Evolutionary conservation across 208 protist species (phyloP), one percentile per base, ranked within the genome.

Genomic region (Trypanosoma scelopori): DNA sequence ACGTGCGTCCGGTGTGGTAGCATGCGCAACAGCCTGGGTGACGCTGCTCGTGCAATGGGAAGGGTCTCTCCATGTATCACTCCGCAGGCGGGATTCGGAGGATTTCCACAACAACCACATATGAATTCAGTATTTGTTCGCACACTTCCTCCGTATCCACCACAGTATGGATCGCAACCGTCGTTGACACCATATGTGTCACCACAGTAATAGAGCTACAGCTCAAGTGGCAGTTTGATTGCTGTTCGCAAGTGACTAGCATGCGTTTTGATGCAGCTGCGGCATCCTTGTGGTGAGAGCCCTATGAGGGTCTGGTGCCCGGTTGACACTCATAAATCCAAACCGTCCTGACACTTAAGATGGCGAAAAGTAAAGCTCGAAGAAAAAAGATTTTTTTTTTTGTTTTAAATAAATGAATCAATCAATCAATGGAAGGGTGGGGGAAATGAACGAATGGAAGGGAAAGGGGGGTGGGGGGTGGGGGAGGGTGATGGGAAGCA

Each of bases 1-100:
- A 48, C 28, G n/a, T 65, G 59, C 22, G 56, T 56, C 22, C 46
- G 59, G 5, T 65, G 59, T 27, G 15, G 48, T 45, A 55, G 15
- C 25, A 28, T 39, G 49, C 51, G 50, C 47, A 16, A 6, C n/a
- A 15, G 9, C 18, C 2, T 23, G 16, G 51, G 61, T 2, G 41
- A 68, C 50, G 35, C 35, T 3, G 3, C 37, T 16, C 49, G 30
- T 1, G 13, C 18, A 1, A 30, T 41, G 52, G 13, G 23, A n/a
- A 51, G 41, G 7, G 58, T 57, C 41, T 1, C 59, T 48, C 16
- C 49, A 11, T 57, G 41, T 39, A 52, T 57, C 16, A 51, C 52
- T 18, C 41, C 52, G 1, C 51, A 25, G 15, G 3, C 30, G 7
- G 50, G 25, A 13, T 60, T 68, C 16, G 32, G 18, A 16, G 43